Evolutionary conservation across 139 green algal species (phyloP).

Genomic region (Pleodorina starrii): DNA sequence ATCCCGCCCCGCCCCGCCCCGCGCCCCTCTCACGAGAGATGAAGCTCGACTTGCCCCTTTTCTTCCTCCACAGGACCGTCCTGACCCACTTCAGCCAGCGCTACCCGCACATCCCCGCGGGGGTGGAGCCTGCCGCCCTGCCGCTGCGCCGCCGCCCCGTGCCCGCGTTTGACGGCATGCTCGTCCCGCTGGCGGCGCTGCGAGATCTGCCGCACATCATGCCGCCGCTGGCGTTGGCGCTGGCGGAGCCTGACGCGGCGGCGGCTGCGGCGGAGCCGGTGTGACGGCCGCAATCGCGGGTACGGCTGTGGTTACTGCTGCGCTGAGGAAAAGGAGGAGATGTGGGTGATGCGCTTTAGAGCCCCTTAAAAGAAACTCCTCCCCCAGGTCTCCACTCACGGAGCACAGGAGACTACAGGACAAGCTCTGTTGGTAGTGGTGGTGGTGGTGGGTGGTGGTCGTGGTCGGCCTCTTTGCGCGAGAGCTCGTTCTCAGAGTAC

Average conservation of each 20-base stretch:
- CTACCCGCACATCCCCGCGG: constrained; percentile 88
- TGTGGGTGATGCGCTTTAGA: too few relatives aligned
- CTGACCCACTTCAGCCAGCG: constrained; percentile 99
- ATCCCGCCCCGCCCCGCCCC: neutral
- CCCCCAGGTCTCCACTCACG: too few relatives aligned
- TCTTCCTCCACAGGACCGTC: constrained; percentile 74
- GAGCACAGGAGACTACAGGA: too few relatives aligned
- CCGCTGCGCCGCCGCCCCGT: constrained; percentile 7
- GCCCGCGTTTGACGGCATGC: constrained; percentile 67
- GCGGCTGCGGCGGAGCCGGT: neutral
- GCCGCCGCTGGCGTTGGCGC: constrained; percentile 50
- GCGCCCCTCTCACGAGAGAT: neutral
- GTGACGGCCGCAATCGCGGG: neutral
- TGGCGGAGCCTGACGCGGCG: constrained; percentile 16
- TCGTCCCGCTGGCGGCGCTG: constrained; percentile 63
- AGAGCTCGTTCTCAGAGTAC: too few relatives aligned
- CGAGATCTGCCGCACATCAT: constrained; percentile 55
- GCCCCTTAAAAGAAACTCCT: too few relatives aligned
- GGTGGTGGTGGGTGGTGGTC: too few relatives aligned
- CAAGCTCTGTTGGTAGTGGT: too few relatives aligned
- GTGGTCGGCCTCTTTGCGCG: too few relatives aligned
- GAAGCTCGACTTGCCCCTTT: too few relatives aligned
- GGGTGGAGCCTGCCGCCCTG: constrained; percentile 30
- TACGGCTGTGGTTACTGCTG: neutral
- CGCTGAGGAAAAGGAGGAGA: neutral